phyloP scores from a whole-genome alignment of 768 basidiomycete genomes.

The Lentinula raphanica region DNA sequence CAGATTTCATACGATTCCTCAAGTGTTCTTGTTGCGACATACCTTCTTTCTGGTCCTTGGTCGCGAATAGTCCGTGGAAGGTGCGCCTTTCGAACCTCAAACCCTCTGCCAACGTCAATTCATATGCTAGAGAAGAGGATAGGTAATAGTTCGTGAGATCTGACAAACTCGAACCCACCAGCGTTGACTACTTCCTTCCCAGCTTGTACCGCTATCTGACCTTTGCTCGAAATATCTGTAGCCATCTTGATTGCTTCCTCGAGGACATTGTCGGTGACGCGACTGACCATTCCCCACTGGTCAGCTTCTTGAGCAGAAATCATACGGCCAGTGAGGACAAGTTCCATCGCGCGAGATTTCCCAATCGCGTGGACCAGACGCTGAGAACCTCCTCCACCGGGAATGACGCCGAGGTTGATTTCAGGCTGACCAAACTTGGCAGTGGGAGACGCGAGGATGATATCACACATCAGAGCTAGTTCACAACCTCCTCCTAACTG shows the following conservation, averaged over 20 bases:
- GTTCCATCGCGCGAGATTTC: slow-evolving; percentile 92
- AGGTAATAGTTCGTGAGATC: too few species aligned
- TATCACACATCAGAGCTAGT: slow-evolving; percentile 94
- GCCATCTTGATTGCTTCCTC: slow-evolving; percentile 83
- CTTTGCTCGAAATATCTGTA: slow-evolving; percentile 73
- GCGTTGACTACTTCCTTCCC: slow-evolving; percentile 93
- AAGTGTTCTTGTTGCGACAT: slow-evolving; percentile 19
- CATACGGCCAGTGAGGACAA: slow-evolving; percentile 82
- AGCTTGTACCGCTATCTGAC: slow-evolving; percentile 77
- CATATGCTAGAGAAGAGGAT: slow-evolving; percentile 52
- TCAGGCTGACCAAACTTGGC: slow-evolving; percentile 96
- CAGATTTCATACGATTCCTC: background rate
- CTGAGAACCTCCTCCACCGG: slow-evolving; percentile 92
- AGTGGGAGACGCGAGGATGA: slow-evolving; percentile 84
- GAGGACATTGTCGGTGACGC: slow-evolving; percentile 79
- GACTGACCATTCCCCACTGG: slow-evolving; percentile 81
- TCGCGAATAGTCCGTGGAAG: slow-evolving; percentile 91
- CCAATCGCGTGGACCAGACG: slow-evolving; percentile 82
- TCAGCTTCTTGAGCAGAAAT: slow-evolving; percentile 80
- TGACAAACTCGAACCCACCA: slow-evolving; percentile 34
- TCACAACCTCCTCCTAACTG: slow-evolving; percentile 98
- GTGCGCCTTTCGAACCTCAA: slow-evolving; percentile 81
- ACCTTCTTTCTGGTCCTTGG: slow-evolving; percentile 95
- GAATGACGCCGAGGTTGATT: slow-evolving; percentile 92
- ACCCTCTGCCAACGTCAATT: slow-evolving; percentile 77